Conservation (phyloP, 2,329 filamentous ascomycete species). For the Zalaria sp. region DNA sequence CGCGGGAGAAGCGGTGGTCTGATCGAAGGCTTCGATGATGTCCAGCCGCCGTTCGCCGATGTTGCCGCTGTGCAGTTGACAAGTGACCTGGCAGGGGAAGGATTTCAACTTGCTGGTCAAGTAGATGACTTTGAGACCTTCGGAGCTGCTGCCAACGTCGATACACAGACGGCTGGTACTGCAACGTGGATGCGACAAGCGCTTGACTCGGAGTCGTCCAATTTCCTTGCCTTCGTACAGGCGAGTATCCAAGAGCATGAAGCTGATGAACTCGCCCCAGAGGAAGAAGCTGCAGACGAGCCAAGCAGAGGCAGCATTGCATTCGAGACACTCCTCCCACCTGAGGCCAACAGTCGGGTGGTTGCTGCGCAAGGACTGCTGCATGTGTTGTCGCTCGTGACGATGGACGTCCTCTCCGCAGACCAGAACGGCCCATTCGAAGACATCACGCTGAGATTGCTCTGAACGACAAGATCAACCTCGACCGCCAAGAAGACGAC, state of each 20-base stretch:
- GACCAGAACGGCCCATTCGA: conserved; percentile 39
- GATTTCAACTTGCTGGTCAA: neutral
- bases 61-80: neutral
- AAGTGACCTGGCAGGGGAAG: no score
- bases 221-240: conserved; percentile 48
- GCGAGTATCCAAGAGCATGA: conserved; percentile 24
- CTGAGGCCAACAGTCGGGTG: conserved; percentile 35
- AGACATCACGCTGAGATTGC: conserved; percentile 11
- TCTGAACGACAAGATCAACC: neutral
- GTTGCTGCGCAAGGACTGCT: conserved; percentile 64
- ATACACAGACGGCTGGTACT: conserved; percentile 33
- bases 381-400: conserved; percentile 55
- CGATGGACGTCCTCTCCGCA: conserved; percentile 34
- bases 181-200: conserved; percentile 36
- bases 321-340: conserved; percentile 58
- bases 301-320: conserved; percentile 29
- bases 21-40: neutral
- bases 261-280: conserved; percentile 11
- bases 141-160: conserved; percentile 28
- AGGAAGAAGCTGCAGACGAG: conserved; percentile 18
- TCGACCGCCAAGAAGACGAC: no score
- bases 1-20: conserved; percentile 18
- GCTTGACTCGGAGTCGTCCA: conserved; percentile 44
- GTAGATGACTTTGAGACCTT: conserved; percentile 27
- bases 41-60: conserved; percentile 1